A percentile compares a stretch with the other conserved stretches of the same genome.
phyloP scores from a whole-genome alignment of 768 basidiomycete genomes.

The Amanita rimosa region DNA sequence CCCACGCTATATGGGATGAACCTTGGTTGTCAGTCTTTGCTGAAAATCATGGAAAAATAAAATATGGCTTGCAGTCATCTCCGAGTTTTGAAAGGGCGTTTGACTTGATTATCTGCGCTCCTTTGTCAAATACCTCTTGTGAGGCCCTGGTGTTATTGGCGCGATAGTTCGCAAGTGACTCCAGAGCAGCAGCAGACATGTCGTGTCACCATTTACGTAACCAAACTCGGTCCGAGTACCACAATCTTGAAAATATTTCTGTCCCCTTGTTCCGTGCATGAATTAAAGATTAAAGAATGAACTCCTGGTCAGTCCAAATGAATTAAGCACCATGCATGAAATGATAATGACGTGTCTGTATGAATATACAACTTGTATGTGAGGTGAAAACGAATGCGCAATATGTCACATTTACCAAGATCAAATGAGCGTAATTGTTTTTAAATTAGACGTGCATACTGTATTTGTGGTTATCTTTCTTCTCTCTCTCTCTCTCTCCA shows the following conservation, averaged over 20 bases:
- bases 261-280: too few species aligned
- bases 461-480: not conserved
- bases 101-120: constrained; percentile 36
- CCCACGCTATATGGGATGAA: constrained; percentile 51
- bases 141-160: constrained; percentile 41
- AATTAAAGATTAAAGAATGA: not conserved
- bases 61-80: constrained; percentile 42
- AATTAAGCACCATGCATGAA: constrained; percentile 2
- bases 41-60: not conserved
- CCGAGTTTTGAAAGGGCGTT: constrained; percentile 32
- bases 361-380: not conserved
- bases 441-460: constrained; percentile 2
- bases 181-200: constrained; percentile 38
- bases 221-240: too few species aligned
- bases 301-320: not conserved
- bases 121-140: constrained; percentile 47
- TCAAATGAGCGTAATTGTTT: constrained; percentile 5
- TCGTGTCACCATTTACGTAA: not conserved
- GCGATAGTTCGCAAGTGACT: constrained; percentile 43
- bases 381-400: constrained; percentile 1
- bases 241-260: too few species aligned
- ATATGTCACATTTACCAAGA: not conserved
- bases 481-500: constrained; percentile 3
- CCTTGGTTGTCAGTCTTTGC: not conserved
- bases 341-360: constrained; percentile 1